Conservation (phyloP, 83 land plant genomes). For the Larix sibirica region DNA sequence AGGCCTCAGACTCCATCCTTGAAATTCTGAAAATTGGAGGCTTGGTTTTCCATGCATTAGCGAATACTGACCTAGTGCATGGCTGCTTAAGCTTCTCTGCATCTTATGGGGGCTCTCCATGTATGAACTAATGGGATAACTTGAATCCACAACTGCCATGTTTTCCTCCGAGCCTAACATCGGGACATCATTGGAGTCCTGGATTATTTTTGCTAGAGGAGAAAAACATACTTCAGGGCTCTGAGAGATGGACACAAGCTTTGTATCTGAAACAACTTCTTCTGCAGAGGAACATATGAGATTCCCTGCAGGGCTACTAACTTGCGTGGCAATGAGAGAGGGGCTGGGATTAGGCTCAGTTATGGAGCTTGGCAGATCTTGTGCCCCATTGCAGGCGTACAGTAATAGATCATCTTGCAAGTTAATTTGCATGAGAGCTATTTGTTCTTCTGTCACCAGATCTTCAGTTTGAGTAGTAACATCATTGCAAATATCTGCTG, state of each 20-base stretch:
- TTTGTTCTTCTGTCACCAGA: background rate
- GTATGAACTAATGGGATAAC: background rate
- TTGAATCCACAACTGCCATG: background rate
- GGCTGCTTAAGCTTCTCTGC: constrained; percentile 12
- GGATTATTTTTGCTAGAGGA: background rate
- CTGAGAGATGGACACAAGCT: background rate
- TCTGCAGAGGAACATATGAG: background rate
- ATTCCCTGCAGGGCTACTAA: background rate
- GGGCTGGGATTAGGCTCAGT: background rate
- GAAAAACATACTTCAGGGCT: background rate
- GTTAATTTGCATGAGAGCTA: constrained; percentile 1
- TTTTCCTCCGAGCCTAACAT: background rate
- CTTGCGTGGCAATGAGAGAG: background rate
- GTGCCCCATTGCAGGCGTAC: background rate
- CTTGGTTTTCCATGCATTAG: constrained; percentile 5
- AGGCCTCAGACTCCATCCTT: background rate
- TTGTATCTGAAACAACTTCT: background rate
- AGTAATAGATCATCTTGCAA: constrained; percentile 2
- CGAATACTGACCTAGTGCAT: constrained; percentile 3
- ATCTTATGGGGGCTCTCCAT: constrained; percentile 4
- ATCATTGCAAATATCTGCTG: background rate
- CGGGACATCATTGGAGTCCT: background rate
- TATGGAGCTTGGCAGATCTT: constrained; percentile 2
- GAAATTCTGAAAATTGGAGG: constrained; percentile 8
- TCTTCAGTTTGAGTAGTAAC: constrained; percentile 5